Evolutionary conservation across 2,329 filamentous ascomycete species (phyloP), one percentile per base, ranked within the genome.

Genomic region (Aspergillus fumigatus): DNA sequence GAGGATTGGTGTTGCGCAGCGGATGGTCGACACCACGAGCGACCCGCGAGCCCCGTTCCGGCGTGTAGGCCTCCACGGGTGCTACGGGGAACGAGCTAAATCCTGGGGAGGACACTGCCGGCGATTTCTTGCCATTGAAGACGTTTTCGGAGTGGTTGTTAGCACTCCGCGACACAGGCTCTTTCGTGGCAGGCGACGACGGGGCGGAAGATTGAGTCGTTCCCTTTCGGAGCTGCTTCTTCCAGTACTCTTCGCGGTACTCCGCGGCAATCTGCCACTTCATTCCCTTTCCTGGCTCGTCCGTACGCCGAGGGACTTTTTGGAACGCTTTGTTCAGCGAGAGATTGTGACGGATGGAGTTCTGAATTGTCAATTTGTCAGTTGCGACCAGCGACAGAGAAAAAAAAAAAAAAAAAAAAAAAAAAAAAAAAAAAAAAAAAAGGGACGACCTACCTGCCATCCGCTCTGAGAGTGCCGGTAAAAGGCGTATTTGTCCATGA

Each of bases 211-310:
- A 77, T 48, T 76, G 74, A 7, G 43, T 47, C 5, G 68, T 71
- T 11, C 75, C 75, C 54, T 76, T 78, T 32, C 75, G 73, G 41
- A 72, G 69, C 63, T 77, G 75, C 64, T 88, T 90, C 70, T 89
- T 89, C 58, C 91, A 83, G 80, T 97, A 96, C 53, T 96, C 93
- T 19, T 97, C 90, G 50, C 88, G 86, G 62, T 88, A 84, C 61
- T 95, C 90, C 1, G 89, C 83, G 3, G 90, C 86, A 68, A 99
- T 92, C 74, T 93, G 90, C 94, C 94, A 99, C 72, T 97, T 97
- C 92, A 97, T 97, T 27, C 94, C 94, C 73, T 99, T 99, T 11
- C 94, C 94, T 23, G 94, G 94, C 71, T 99, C 94, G 65, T 97
- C 91, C 0, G 92, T 96, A 17, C 90, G 88, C 49, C 94, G 87